Evolutionary conservation across 148 eudicot genomes (phyloP).

Genomic region (Arbutus unedo): DNA sequence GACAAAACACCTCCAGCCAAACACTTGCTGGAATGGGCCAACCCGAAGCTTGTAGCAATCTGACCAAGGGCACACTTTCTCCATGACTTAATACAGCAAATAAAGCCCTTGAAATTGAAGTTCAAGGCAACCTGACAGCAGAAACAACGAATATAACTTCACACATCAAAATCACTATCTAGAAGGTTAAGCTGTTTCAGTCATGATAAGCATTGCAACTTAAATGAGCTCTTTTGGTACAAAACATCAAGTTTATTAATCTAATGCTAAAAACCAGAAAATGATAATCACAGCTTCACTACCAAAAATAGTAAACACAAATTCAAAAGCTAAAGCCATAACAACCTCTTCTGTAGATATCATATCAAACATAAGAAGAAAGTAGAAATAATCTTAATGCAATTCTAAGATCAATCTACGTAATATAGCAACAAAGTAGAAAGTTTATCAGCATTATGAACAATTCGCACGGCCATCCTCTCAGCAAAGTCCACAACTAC

Average conservation of each 20-base stretch:
- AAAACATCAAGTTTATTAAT: constrained; percentile 7
- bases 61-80: constrained; percentile 62
- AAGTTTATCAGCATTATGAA: not conserved
- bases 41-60: constrained; percentile 46
- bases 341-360: not conserved
- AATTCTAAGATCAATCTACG: not conserved
- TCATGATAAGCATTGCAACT: constrained; percentile 3
- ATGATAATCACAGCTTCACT: constrained; percentile 25
- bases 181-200: not conserved
- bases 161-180: not conserved
- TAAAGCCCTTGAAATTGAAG: constrained; percentile 1
- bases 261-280: constrained; percentile 20
- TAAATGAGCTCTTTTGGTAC: not conserved
- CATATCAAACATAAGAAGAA: not conserved
- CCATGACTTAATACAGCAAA: constrained; percentile 60
- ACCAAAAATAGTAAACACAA: not conserved
- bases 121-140: not conserved
- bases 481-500: not conserved
- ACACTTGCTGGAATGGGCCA: constrained; percentile 64
- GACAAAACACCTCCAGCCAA: constrained; percentile 82
- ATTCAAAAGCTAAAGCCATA: not conserved
- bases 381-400: not conserved
- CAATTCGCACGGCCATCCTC: not conserved
- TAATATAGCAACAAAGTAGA: not conserved
- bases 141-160: not conserved